A percentile compares a stretch with the other conserved stretches of the same genome.
Evolutionary conservation across 106 monocot genomes (phyloP).

Genomic region (Dioscorea alata): DNA sequence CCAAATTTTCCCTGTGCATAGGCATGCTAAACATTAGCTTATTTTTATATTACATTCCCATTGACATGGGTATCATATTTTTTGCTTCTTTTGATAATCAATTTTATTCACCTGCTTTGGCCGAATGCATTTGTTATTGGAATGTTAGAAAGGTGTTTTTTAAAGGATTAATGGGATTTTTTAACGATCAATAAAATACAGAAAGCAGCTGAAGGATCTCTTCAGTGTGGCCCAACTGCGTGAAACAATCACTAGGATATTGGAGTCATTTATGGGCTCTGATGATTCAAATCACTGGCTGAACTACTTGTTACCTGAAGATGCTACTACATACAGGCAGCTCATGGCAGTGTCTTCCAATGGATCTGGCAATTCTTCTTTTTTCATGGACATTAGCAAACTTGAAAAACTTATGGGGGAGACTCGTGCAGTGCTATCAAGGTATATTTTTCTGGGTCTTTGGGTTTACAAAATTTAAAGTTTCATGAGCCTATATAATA

Average conservation of each 20-base stretch:
- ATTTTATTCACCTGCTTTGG: too few species aligned
- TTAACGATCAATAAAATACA: slow-evolving; percentile 16
- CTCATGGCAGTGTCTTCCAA: slow-evolving; percentile 42
- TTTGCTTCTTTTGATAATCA: too few species aligned
- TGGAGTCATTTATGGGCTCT: slow-evolving; percentile 55
- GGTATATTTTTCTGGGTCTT: slow-evolving; percentile 25
- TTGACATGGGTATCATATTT: too few species aligned
- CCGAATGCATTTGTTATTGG: too few species aligned
- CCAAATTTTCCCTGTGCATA: too few species aligned
- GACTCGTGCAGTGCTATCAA: slow-evolving; percentile 63
- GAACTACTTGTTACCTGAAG: slow-evolving; percentile 65
- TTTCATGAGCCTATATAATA: too few species aligned
- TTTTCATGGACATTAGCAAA: slow-evolving; percentile 56
- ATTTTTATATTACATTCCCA: too few species aligned
- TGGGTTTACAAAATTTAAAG: not conserved
- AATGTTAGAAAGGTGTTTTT: too few species aligned
- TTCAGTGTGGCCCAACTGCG: slow-evolving; percentile 49
- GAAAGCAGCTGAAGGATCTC: slow-evolving; percentile 63
- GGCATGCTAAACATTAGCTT: too few species aligned
- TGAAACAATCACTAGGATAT: slow-evolving; percentile 55
- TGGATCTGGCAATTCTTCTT: slow-evolving; percentile 42
- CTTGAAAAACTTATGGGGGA: slow-evolving; percentile 83
- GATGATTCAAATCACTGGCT: slow-evolving; percentile 56
- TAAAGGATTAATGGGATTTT: too few species aligned
- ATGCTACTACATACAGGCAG: slow-evolving; percentile 50